These are phyloP conservation scores for Schizothecium vesticola DNA, from an alignment of 495 filamentous ascomycete genomes.

Conservation along the genomic window DNA sequence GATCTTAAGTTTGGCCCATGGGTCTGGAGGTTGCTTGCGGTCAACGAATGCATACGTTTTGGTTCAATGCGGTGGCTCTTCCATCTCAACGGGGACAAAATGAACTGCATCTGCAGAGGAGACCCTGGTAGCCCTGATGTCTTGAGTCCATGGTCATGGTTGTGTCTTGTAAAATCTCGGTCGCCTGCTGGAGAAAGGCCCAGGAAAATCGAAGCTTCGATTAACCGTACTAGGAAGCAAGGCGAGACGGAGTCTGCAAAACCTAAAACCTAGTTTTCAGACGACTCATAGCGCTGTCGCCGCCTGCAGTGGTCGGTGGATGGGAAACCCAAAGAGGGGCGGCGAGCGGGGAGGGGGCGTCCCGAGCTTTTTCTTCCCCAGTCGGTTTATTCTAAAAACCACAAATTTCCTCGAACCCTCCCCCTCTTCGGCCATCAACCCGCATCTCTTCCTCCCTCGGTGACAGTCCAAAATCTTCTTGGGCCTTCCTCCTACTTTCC, in stretches of 20 bases:
- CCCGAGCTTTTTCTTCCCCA: slow-evolving; percentile 10
- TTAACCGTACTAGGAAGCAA: background rate
- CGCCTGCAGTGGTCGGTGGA: background rate
- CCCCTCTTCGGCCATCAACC: slow-evolving; percentile 19
- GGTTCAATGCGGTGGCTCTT: background rate
- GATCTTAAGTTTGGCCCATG: background rate
- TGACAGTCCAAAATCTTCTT: slow-evolving; percentile 20
- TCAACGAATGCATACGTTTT: background rate
- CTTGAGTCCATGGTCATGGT: background rate
- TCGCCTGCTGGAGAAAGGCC: background rate
- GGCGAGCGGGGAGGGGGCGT: slow-evolving; percentile 12
- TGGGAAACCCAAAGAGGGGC: slow-evolving; percentile 3
- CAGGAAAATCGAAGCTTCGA: background rate
- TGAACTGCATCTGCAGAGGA: background rate
- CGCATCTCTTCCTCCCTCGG: slow-evolving; percentile 21
- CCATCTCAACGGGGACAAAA: background rate
- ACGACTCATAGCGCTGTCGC: background rate
- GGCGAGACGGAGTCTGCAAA: background rate
- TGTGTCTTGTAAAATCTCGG: background rate
- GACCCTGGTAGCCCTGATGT: background rate
- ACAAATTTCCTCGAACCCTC: slow-evolving; percentile 25
- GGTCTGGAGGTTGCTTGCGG: background rate
- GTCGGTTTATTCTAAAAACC: slow-evolving; percentile 21
- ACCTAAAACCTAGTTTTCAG: background rate
- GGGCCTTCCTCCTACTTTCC: slow-evolving; percentile 26